Evolutionary conservation across 495 filamentous ascomycete species (phyloP).

Genomic region (Penicillium argentinense): DNA sequence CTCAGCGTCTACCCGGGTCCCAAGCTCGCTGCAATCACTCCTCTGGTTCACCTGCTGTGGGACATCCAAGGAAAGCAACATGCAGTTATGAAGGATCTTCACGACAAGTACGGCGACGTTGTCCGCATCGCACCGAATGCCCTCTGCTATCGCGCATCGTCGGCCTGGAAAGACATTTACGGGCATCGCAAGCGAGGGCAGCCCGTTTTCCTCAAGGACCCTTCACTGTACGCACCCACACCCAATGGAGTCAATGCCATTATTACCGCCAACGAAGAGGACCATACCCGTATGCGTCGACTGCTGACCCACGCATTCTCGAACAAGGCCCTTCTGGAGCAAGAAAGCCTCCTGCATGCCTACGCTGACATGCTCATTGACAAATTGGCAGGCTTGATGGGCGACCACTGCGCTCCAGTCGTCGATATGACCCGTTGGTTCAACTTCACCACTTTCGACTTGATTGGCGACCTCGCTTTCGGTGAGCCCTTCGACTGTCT

Average conservation of each 20-base stretch:
- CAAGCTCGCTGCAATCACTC: slow-evolving; percentile 17
- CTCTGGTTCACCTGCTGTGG: slow-evolving; percentile 16
- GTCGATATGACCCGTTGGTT: slow-evolving; percentile 42
- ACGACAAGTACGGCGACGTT: slow-evolving; percentile 52
- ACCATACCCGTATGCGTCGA: slow-evolving; percentile 48
- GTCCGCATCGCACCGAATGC: slow-evolving; percentile 56
- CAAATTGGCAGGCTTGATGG: slow-evolving; percentile 17
- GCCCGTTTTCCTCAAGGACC: slow-evolving; percentile 34
- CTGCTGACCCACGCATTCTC: slow-evolving; percentile 52
- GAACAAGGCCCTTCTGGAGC: slow-evolving; percentile 44
- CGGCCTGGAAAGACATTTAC: slow-evolving; percentile 62
- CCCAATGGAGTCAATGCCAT: slow-evolving; percentile 29
- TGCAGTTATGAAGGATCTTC: slow-evolving; percentile 35
- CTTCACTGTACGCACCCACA: slow-evolving; percentile 26
- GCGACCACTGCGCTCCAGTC: slow-evolving; percentile 20
- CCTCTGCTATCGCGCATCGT: slow-evolving; percentile 47
- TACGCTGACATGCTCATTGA: slow-evolving; percentile 41
- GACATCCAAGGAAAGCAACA: slow-evolving; percentile 25
- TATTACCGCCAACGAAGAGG: slow-evolving; percentile 36
- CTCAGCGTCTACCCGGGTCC: slow-evolving; percentile 21
- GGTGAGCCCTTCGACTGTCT: slow-evolving; percentile 50
- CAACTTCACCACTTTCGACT: slow-evolving; percentile 44
- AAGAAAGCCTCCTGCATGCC: slow-evolving; percentile 45
- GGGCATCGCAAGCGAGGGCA: slow-evolving; percentile 43
- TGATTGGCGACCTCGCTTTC: slow-evolving; percentile 50